Conservation (phyloP, 306 rosid genomes). For the Vigna unguiculata region DNA sequence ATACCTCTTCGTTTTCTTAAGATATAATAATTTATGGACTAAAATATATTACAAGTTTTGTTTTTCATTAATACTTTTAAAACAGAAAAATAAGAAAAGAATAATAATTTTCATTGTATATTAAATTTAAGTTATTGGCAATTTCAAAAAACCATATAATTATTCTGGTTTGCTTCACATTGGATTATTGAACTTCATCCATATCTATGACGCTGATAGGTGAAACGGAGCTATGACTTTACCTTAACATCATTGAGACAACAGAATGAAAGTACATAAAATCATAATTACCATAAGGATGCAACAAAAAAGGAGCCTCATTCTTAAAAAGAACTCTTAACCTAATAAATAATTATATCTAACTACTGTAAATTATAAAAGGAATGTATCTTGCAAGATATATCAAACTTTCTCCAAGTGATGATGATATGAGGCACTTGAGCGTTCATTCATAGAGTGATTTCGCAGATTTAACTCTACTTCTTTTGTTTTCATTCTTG, state of each 20-base stretch:
- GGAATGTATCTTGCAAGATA: conserved; percentile 4
- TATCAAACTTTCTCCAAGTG: conserved; percentile 22
- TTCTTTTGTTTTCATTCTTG: conserved; percentile 71
- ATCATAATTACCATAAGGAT: neutral
- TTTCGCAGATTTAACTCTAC: conserved; percentile 79
- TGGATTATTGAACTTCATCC: no score
- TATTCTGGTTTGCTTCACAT: no score
- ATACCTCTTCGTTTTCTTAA: no score
- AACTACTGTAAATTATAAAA: conserved; percentile 24
- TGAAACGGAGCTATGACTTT: neutral
- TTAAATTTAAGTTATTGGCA: no score
- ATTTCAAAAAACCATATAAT: no score
- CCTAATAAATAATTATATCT: conserved; percentile 29
- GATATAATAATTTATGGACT: no score
- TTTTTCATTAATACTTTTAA: no score
- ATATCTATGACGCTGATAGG: no score
- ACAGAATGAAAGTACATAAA: neutral
- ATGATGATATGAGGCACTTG: conserved; percentile 1
- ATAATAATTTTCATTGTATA: no score
- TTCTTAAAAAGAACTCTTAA: conserved; percentile 4
- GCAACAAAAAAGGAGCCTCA: conserved; percentile 22
- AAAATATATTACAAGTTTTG: no score
- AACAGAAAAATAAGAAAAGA: no score
- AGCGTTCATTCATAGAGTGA: conserved; percentile 68
- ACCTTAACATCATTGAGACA: neutral